Conservation (phyloP, 257 asterid genomes). For the Sherardia arvensis region DNA sequence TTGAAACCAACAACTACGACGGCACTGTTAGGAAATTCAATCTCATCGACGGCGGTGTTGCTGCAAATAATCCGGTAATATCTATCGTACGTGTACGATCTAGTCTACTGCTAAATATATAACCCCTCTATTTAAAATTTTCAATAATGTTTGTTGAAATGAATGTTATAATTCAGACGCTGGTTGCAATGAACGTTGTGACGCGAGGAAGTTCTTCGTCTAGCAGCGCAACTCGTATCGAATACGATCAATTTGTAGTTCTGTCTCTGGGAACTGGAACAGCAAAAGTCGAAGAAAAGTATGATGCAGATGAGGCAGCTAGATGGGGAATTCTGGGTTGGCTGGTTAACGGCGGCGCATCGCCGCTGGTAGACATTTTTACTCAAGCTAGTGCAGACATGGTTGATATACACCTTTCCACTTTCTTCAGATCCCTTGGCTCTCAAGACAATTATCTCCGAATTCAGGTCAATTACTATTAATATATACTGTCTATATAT, state of each 20-base stretch:
- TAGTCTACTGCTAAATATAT: too few relatives aligned
- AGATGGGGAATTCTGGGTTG: constrained; percentile 22
- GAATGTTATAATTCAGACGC: constrained; percentile 29
- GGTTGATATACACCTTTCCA: constrained; percentile 34
- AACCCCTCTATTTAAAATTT: too few relatives aligned
- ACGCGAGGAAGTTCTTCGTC: constrained; percentile 10
- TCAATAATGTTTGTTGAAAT: too few relatives aligned
- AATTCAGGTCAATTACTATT: constrained; percentile 7
- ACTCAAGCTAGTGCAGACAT: constrained; percentile 37
- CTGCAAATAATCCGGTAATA: constrained; percentile 27
- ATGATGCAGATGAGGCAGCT: constrained; percentile 10
- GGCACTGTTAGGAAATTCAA: constrained; percentile 25
- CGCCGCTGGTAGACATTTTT: constrained; percentile 31
- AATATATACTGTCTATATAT: too few relatives aligned
- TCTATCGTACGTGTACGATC: too few relatives aligned
- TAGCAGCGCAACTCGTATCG: constrained; percentile 12
- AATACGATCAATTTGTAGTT: constrained; percentile 22
- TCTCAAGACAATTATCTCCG: constrained; percentile 10
- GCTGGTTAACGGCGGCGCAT: constrained; percentile 23
- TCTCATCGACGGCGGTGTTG: constrained; percentile 48
- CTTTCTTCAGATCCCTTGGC: constrained; percentile 25
- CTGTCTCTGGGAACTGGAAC: constrained; percentile 14
- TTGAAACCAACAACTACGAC: constrained; percentile 19
- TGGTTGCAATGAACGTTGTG: constrained; percentile 33
- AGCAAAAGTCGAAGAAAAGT: constrained; percentile 8